These are phyloP conservation scores for Saccharomyces hybrid DNA, from an alignment of 1,139 yeast species.

Conservation along the genomic window DNA sequence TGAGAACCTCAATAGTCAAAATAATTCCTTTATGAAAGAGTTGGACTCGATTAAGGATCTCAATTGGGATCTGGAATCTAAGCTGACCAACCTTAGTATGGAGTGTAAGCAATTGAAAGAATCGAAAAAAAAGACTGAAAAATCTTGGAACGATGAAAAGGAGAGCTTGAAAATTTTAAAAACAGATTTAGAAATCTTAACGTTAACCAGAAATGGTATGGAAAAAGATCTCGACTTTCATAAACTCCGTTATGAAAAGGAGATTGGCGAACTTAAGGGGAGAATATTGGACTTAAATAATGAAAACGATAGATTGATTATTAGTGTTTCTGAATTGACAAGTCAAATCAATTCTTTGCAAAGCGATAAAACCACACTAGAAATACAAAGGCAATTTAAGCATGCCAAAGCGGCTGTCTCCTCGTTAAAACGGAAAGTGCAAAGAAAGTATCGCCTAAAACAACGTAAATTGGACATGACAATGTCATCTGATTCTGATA, in stretches of 20 bases:
- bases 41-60: slow-evolving; percentile 1
- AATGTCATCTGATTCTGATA: background rate
- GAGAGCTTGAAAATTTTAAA: slow-evolving; percentile 31
- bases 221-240: slow-evolving; percentile 35
- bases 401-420: background rate
- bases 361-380: background rate
- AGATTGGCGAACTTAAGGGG: slow-evolving; percentile 41
- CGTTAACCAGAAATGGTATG: slow-evolving; percentile 37
- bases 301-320: slow-evolving; percentile 40
- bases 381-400: background rate
- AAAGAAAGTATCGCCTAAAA: background rate
- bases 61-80: slow-evolving; percentile 5
- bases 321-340: slow-evolving; percentile 3
- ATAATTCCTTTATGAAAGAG: background rate
- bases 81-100: background rate
- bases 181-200: slow-evolving; percentile 45
- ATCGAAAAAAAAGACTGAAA: slow-evolving; percentile 19
- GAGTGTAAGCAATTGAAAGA: slow-evolving; percentile 28
- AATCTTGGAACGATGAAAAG: slow-evolving; percentile 28
- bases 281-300: slow-evolving; percentile 53
- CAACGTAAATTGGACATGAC: background rate
- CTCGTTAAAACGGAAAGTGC: background rate
- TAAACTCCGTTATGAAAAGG: slow-evolving; percentile 35
- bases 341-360: background rate
- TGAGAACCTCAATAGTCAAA: background rate